Evolutionary conservation across 257 asterid species (phyloP), one percentile per base, ranked within the genome.

Genomic region (Jasminum sambac): DNA sequence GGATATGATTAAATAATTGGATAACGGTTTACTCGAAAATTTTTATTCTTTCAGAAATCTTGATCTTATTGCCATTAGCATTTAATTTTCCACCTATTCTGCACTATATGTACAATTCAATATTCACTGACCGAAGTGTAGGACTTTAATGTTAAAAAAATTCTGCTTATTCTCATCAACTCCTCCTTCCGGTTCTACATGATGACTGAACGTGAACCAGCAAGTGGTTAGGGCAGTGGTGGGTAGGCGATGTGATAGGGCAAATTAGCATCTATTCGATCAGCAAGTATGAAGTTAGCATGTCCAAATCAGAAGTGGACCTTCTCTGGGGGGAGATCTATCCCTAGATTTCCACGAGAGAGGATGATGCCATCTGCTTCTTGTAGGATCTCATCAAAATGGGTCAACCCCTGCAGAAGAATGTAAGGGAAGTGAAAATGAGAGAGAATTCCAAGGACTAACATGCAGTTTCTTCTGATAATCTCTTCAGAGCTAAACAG

Each of bases 321-420:
- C 96, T 94, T 94, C 80, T 94, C 98, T 11, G 97, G 96, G 42
- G 97, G 98, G 64, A 94, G 96, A 83, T 94, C 98, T 34, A 94
- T 91, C 69, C 98, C 97, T 21, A 94, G 91, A 71, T 94, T 94
- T 61, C 98, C 98, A 50, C 98, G 97, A 48, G 96, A 91, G 64
- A 94, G 88, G 79, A 94, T 94, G 82, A 94, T 89, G 72, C 98
- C 98, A 69, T 94, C 96, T 44, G 97, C 98, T 81, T 86, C 98
- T 84, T 84, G 82, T 13, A 93, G 94, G 74, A 93, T 89, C 83
- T 90, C 98, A 78, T 93, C 97, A 73, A 90, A 90, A 87, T 90
- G 91, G 63, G 61, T 68, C 84, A 93, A 84, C 14, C 98, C 98
- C 97, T 93, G 81, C 13, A 62, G 66, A 52, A 42, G 55, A 46